Conservation (phyloP, 495 filamentous ascomycete species). For the Parathielavia hyrcaniae region DNA sequence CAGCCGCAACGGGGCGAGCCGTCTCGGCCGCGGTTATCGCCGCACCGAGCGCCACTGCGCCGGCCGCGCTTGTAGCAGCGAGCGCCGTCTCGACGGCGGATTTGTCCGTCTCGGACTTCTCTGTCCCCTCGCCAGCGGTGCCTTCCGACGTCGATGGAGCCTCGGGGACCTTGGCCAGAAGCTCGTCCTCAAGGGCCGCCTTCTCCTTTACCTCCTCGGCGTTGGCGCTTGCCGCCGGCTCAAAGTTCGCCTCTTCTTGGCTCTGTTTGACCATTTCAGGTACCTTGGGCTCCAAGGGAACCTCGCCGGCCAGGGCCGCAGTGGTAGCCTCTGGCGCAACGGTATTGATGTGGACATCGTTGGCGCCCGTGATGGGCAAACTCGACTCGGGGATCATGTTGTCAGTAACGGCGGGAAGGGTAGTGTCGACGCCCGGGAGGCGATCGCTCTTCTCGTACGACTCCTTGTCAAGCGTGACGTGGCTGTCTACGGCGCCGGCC, state of each 20-base stretch:
- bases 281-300: constrained; percentile 61
- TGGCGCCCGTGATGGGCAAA: constrained; percentile 56
- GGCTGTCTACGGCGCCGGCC: constrained; percentile 48
- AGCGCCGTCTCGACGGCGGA: constrained; percentile 39
- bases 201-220: constrained; percentile 55
- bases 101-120: constrained; percentile 42
- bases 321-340: constrained; percentile 66
- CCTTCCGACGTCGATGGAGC: constrained; percentile 54
- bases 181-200: constrained; percentile 54
- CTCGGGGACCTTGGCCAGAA: constrained; percentile 52
- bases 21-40: constrained; percentile 33
- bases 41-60: constrained; percentile 37
- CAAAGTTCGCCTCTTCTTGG: constrained; percentile 52
- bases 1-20: constrained; percentile 8
- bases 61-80: constrained; percentile 37
- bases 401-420: constrained; percentile 54
- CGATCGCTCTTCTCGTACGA: constrained; percentile 75
- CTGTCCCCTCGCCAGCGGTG: constrained; percentile 41
- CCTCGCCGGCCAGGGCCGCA: constrained; percentile 43
- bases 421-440: constrained; percentile 48
- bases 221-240: constrained; percentile 56
- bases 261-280: constrained; percentile 63
- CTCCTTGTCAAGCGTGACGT: constrained; percentile 70
- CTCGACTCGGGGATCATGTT: constrained; percentile 82
- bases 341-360: constrained; percentile 58